Conservation (phyloP, 116 monocot species). For the Cymodocea nodosa region DNA sequence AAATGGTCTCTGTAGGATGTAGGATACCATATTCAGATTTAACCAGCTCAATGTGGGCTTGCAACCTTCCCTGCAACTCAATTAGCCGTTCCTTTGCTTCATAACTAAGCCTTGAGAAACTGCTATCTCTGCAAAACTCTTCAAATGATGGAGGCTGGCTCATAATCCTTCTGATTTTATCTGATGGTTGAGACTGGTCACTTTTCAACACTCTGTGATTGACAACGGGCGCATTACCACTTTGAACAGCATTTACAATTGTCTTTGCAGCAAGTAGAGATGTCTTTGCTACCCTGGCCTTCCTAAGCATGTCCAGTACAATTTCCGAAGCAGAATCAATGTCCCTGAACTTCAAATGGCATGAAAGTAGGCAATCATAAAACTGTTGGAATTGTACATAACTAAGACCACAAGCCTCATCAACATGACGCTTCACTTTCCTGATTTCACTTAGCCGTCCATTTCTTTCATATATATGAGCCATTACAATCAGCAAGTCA, state of each 20-base stretch:
- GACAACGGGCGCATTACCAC: constrained; percentile 13
- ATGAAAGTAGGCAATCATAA: constrained; percentile 75
- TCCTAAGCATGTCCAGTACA: constrained; percentile 80
- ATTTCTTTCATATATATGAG: constrained; percentile 78
- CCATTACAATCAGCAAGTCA: constrained; percentile 64
- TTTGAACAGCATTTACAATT: constrained; percentile 38
- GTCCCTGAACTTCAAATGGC: constrained; percentile 81
- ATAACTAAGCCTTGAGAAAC: constrained; percentile 37
- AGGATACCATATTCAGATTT: constrained; percentile 72
- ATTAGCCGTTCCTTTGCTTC: constrained; percentile 54
- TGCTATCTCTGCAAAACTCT: constrained; percentile 48
- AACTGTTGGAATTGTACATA: constrained; percentile 53
- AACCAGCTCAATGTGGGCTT: constrained; percentile 45
- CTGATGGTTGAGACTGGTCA: constrained; percentile 6
- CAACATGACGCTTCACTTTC: constrained; percentile 59
- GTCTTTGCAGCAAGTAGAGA: constrained; percentile 58
- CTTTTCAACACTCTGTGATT: constrained; percentile 3
- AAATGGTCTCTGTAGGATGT: constrained; percentile 79
- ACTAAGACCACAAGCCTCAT: constrained; percentile 39
- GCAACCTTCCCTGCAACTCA: constrained; percentile 40
- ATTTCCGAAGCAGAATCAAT: constrained; percentile 48
- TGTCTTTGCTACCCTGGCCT: constrained; percentile 56
- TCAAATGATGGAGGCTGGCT: constrained; percentile 31
- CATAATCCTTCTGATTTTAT: constrained; percentile 22
- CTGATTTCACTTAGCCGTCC: constrained; percentile 64